Base-by-base conservation (phyloP, 139 green algal genomes). In the Coelastrella sp. region DNA sequence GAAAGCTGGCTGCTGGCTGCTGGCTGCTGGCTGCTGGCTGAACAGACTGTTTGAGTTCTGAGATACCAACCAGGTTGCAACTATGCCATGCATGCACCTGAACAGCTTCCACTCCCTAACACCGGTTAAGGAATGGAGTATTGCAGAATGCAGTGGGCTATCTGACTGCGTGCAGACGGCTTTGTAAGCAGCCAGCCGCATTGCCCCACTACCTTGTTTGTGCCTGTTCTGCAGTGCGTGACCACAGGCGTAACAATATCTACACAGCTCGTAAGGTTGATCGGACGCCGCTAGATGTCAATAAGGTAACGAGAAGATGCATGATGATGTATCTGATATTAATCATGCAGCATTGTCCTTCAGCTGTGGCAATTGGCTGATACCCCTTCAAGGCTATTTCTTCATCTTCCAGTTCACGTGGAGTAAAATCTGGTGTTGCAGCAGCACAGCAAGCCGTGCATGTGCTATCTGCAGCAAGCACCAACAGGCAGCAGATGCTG, bases 201-300 rank as follows among this genome's bases (percentile, higher is more conserved):
- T n/a, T n/a, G 30, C 9, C 8, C 23, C 9, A 21, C 25, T 48
- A 60, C 25, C 35, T 13, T 75, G 35, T 48, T 5, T 75, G 66
- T 75, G 34, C 35, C 35, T 9, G n/a, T 53, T 37, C 41, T 78
- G 69, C 41, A 78, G 69, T 60, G 0, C 89, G 87, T 21, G 89
- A 91, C 57, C 88, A 87, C 69, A 84, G 89, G 3, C 85, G 89
- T 19, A 85, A 91, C 85, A 92, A 89, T 83, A 90, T 89, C 60
- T 92, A 87, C 74, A 85, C 81, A n/a, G 41, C 69, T 8, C 81
- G 89, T n/a, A 89, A 67, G 1, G 86, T 92, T 60, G 84, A 89
- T 32, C 84, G 74, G 48, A 43, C 60, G 4, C 80, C 86, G 0
- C 86, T 90, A 35, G 83, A 92, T 66, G 85, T 92, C 35, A 63